Base-by-base conservation (phyloP, 805 yeast genomes). In the Candida cerambycidarum region DNA sequence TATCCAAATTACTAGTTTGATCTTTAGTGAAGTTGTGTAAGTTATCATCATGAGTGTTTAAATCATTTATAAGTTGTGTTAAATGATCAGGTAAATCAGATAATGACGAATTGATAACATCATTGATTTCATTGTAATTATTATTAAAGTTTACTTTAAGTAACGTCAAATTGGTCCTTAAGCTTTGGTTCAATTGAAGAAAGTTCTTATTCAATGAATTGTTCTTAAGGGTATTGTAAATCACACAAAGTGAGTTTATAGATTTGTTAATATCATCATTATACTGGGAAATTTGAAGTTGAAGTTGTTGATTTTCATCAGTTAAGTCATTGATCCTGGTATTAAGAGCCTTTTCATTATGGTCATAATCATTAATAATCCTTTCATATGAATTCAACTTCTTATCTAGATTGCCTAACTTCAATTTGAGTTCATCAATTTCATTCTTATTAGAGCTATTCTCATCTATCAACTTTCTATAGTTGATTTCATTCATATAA, bases 401-500 rank as follows among this genome's bases (percentile, higher is more conserved):
- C 4, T 34, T 18, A 10, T 32, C 27, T 3, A 42, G 18, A n/a
- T 32, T 27, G 4, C 31, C 32, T 11, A 43, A 15, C 23, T 45
- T 50, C 42, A 40, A 39, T 21, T 45, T 46, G 8, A 47, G 35
- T 29, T 50, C 51, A 40, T 35, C 32, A 2, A 47, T 33, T 38
- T 47, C 53, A 38, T 43, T 46, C 23, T 43, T 50, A 18, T 36
- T 45, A 25, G 51, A 47, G 7, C 27, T 37, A 18, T 39, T 43
- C 17, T 47, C 53, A 18, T 46, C 53, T 10, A 54, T 40, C 13
- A 65, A 46, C 16, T 50, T 48, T 15, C 57, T 48, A 52, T 83
- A 83, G 55, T 81, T 81, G 12, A 65, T 71, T 23, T 77, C 78
- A 52, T 80, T 79, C 73, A 86, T 62, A 54, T 69, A 82, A 17